Evolutionary conservation across 2,329 filamentous ascomycete genomes (phyloP).

Genomic region (Calonectria ilicicola): DNA sequence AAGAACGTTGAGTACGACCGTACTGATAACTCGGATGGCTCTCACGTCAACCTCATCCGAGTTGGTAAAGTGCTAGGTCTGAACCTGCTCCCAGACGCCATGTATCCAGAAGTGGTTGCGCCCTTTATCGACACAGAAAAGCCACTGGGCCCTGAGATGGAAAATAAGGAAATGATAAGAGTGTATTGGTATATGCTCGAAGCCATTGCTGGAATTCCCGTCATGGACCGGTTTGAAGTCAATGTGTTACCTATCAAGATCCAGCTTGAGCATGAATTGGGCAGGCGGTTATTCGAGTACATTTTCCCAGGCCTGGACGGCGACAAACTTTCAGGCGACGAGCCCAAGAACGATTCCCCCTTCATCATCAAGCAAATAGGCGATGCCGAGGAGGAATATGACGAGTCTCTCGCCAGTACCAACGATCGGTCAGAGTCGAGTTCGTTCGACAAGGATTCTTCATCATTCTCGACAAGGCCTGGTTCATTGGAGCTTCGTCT

Average conservation of each 20-base stretch:
- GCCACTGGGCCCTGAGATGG: conserved; percentile 51
- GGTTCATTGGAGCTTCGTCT: conserved; percentile 86
- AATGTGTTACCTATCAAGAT: conserved; percentile 93
- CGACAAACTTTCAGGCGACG: conserved; percentile 57
- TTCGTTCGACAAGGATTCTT: conserved; percentile 57
- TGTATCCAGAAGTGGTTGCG: conserved; percentile 96
- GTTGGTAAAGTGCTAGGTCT: conserved; percentile 89
- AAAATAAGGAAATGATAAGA: conserved; percentile 84
- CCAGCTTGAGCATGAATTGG: conserved; percentile 92
- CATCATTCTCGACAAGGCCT: conserved; percentile 70
- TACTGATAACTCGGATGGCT: conserved; percentile 96
- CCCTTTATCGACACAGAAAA: conserved; percentile 82
- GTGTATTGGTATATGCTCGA: conserved; percentile 99
- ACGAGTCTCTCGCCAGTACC: conserved; percentile 57
- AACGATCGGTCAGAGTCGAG: conserved; percentile 52
- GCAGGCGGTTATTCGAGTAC: conserved; percentile 95
- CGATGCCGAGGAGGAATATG: conserved; percentile 55
- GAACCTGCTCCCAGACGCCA: conserved; percentile 89
- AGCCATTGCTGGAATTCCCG: conserved; percentile 95
- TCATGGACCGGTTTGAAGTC: conserved; percentile 97
- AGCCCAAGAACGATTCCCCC: conserved; percentile 70
- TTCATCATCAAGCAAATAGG: conserved; percentile 62
- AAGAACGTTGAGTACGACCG: conserved; percentile 93
- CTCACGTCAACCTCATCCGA: conserved; percentile 91
- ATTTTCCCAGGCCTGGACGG: conserved; percentile 88